Percentiles rank a stretch among this genome's conserved stretches.
Conservation (phyloP, 2,329 filamentous ascomycete genomes). For the Penicillium sclerotigenum region DNA sequence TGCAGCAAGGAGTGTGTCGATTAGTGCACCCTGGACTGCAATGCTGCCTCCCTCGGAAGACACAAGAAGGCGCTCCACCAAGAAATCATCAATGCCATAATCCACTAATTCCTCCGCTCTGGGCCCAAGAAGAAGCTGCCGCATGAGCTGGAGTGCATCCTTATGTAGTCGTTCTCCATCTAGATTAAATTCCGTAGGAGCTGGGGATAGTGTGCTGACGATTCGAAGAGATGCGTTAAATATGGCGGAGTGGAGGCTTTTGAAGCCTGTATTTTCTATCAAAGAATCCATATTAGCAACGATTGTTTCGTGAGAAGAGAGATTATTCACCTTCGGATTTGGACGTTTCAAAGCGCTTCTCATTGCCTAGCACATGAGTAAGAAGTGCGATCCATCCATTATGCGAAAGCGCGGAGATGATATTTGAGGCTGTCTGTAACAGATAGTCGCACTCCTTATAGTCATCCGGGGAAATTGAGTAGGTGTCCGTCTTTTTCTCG, state of each 20-base stretch:
- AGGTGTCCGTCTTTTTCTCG: constrained; percentile 38
- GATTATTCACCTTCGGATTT: constrained; percentile 48
- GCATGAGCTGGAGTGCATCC: constrained; percentile 65
- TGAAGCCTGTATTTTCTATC: constrained; percentile 27
- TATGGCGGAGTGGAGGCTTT: constrained; percentile 35
- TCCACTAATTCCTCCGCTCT: constrained; percentile 39
- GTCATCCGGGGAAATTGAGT: constrained; percentile 57
- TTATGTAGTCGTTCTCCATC: constrained; percentile 67
- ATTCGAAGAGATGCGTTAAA: constrained; percentile 33
- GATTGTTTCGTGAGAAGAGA: not conserved
- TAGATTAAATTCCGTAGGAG: constrained; percentile 37
- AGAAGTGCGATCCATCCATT: constrained; percentile 69
- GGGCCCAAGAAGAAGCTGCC: constrained; percentile 41
- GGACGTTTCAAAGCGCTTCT: constrained; percentile 46
- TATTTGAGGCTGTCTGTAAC: constrained; percentile 68
- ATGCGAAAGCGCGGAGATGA: constrained; percentile 66
- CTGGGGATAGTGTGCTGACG: constrained; percentile 22
- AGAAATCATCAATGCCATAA: constrained; percentile 62
- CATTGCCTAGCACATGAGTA: constrained; percentile 55
- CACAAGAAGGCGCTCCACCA: constrained; percentile 66
- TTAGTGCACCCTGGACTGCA: constrained; percentile 70
- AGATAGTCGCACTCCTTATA: constrained; percentile 76
- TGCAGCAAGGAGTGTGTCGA: constrained; percentile 73
- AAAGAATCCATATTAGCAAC: constrained; percentile 1
- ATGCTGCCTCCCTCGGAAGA: constrained; percentile 61